Conservation (phyloP, 495 filamentous ascomycete species). For the Xylona heveae region DNA sequence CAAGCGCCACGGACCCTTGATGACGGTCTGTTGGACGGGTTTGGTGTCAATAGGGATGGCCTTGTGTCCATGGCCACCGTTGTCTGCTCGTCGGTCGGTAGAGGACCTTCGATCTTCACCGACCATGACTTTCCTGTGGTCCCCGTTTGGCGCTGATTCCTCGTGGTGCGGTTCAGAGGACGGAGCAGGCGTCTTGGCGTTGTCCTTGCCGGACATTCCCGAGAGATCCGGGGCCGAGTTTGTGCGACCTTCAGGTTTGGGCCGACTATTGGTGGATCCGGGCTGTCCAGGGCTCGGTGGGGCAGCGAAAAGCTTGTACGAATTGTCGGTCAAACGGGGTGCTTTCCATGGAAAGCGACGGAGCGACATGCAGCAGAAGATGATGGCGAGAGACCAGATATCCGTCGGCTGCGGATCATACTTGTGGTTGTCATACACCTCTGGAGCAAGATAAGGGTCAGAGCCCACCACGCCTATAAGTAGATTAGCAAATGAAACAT, state of each 20-base stretch:
- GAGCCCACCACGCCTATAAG: slow-evolving; percentile 78
- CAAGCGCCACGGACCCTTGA: slow-evolving; percentile 84
- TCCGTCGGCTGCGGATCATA: slow-evolving; percentile 91
- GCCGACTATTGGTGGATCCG: slow-evolving; percentile 24
- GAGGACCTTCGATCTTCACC: too few relatives aligned
- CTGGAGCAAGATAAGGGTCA: slow-evolving; percentile 89
- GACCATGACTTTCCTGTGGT: too few relatives aligned
- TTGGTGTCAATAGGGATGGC: too few relatives aligned
- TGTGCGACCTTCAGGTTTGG: slow-evolving; percentile 12
- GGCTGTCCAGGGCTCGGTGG: slow-evolving; percentile 35
- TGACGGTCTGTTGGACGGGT: slow-evolving; percentile 40
- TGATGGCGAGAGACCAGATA: slow-evolving; percentile 96
- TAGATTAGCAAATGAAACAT: not conserved
- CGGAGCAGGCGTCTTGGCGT: too few relatives aligned
- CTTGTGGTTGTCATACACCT: slow-evolving; percentile 85
- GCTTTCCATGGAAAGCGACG: slow-evolving; percentile 95
- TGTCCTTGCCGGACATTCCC: too few relatives aligned
- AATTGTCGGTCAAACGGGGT: slow-evolving; percentile 77
- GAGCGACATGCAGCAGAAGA: slow-evolving; percentile 97
- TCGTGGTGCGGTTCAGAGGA: too few relatives aligned
- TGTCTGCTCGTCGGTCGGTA: slow-evolving; percentile 9
- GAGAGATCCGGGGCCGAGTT: slow-evolving; percentile 20
- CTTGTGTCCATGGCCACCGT: slow-evolving; percentile 8
- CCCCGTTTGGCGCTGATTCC: too few relatives aligned
- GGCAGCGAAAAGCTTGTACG: slow-evolving; percentile 78